phyloP scores from a whole-genome alignment of 345 rosid genomes.

The Syzygium oleosum region DNA sequence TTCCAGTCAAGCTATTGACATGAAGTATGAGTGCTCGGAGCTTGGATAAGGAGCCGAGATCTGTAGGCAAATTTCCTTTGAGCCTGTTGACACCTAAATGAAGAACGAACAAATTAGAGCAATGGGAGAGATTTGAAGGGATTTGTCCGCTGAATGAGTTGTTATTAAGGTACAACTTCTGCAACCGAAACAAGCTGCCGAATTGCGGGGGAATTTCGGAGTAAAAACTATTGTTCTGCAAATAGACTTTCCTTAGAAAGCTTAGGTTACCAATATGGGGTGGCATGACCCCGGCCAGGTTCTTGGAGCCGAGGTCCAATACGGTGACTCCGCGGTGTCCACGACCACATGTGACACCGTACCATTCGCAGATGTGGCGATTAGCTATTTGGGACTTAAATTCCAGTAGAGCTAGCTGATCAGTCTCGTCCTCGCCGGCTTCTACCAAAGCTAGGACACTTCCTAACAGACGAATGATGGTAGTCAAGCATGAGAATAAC shows the following conservation, averaged over 20 bases:
- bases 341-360: not conserved
- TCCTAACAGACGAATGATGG: not conserved
- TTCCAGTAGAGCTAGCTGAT: accelerated
- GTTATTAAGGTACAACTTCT: not conserved
- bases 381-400: accelerated
- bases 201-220: no score
- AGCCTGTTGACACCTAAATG: not conserved
- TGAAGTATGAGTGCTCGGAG: not conserved
- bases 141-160: slow-evolving; percentile 9
- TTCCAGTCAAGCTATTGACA: no score
- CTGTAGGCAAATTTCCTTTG: not conserved
- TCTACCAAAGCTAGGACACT: not conserved
- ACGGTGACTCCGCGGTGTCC: accelerated
- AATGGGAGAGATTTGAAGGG: slow-evolving; percentile 4
- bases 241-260: not conserved
- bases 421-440: accelerated
- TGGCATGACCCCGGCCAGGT: accelerated
- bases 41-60: slow-evolving; percentile 5
- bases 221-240: not conserved
- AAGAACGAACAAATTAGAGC: not conserved
- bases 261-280: not conserved
- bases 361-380: not conserved
- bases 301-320: accelerated
- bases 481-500: no score
- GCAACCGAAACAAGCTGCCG: no score